phyloP scores from a whole-genome alignment of 768 basidiomycete genomes.

The Lactarius vividus region DNA sequence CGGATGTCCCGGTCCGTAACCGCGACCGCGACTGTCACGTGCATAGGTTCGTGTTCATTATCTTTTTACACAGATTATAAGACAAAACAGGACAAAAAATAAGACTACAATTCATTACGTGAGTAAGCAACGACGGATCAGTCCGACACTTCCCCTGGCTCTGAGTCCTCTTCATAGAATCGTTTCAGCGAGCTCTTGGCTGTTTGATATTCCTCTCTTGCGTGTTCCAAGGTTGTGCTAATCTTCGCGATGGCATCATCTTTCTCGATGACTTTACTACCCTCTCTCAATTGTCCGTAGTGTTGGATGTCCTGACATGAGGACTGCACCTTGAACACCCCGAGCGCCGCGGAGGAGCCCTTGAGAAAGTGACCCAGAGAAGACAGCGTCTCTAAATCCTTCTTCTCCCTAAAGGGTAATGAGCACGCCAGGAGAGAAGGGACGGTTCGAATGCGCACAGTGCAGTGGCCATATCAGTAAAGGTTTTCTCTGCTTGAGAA shows the following conservation, averaged over 20 bases:
- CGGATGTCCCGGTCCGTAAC: slow-evolving; percentile 20
- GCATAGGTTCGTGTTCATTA: background rate
- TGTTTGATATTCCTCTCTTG: slow-evolving; percentile 17
- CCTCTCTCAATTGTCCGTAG: slow-evolving; percentile 37
- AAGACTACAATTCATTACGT: background rate
- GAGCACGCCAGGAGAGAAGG: slow-evolving; percentile 32
- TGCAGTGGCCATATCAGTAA: slow-evolving; percentile 68
- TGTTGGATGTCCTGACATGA: slow-evolving; percentile 93
- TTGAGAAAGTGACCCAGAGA: slow-evolving; percentile 92
- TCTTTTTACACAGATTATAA: background rate
- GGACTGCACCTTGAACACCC: slow-evolving; percentile 73
- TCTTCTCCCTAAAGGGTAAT: slow-evolving; percentile 44
- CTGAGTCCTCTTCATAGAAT: slow-evolving; percentile 10
- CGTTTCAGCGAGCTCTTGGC: slow-evolving; percentile 21
- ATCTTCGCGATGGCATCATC: slow-evolving; percentile 22
- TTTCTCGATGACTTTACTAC: background rate
- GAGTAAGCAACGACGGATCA: background rate
- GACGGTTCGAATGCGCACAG: slow-evolving; percentile 13
- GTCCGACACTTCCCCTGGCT: background rate
- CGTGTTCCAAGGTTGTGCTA: slow-evolving; percentile 14
- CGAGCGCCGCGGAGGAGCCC: slow-evolving; percentile 93
- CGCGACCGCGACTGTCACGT: slow-evolving; percentile 27
- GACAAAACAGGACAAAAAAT: background rate
- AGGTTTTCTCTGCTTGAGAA: slow-evolving; percentile 72
- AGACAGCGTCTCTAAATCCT: slow-evolving; percentile 66